Conservation (phyloP, 352 stramenopile species). For the Pythium vanterpoolii region DNA sequence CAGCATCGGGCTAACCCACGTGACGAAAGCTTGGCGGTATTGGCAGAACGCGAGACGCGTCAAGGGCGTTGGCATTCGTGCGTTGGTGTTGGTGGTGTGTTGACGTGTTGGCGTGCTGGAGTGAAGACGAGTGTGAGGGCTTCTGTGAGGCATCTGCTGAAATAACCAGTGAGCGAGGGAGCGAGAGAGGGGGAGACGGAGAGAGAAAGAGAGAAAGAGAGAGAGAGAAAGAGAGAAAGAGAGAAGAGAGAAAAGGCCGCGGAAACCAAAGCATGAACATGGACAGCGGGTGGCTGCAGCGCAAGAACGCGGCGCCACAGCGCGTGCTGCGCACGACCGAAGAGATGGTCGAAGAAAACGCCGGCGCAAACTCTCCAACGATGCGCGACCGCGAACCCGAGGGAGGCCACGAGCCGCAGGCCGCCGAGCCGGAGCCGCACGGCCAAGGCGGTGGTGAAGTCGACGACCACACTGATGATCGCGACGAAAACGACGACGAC, state of each 20-base stretch:
- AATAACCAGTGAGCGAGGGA: too few species aligned
- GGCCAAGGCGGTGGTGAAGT: neutral
- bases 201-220: too few species aligned
- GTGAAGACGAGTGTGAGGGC: neutral
- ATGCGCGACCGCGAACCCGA: neutral
- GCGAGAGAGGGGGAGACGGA: too few species aligned
- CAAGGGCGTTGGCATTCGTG: neutral
- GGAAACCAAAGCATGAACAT: neutral
- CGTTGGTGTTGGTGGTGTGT: neutral
- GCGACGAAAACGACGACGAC: neutral
- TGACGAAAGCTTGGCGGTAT: neutral
- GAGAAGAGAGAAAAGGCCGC: neutral
- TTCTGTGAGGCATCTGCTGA: neutral
- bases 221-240: too few species aligned
- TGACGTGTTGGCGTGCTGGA: neutral
- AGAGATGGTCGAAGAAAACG: neutral
- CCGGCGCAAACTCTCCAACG: too few species aligned
- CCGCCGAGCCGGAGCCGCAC: neutral
- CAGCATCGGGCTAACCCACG: too few species aligned
- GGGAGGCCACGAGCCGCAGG: neutral
- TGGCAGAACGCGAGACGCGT: neutral
- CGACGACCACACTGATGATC: neutral
- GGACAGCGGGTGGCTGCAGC: conserved; percentile 9
- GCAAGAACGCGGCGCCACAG: neutral
- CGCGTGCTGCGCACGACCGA: neutral